Percentiles rank a stretch among this genome's conserved stretches.
Conservation (phyloP, 805 yeast genomes). For the Debaryomyces maramus region DNA sequence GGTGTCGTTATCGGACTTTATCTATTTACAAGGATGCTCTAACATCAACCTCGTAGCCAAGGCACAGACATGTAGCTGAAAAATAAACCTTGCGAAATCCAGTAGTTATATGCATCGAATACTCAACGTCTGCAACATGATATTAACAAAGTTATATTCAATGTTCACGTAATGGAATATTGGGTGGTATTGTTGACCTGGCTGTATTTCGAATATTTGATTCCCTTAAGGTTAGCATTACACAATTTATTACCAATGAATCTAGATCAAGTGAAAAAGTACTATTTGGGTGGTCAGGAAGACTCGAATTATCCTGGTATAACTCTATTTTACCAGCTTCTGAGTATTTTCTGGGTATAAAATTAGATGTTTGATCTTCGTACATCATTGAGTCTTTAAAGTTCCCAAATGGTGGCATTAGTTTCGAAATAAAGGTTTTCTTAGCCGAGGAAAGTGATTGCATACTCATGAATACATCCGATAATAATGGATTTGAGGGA, state of each 20-base stretch:
- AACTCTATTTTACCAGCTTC: slow-evolving; percentile 36
- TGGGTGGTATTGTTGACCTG: background rate
- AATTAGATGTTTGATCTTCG: slow-evolving; percentile 13
- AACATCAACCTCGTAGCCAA: no score
- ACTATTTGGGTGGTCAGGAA: slow-evolving; percentile 15
- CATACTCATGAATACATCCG: slow-evolving; percentile 12
- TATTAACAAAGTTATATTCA: no score
- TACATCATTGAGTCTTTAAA: slow-evolving; percentile 31
- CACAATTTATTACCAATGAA: slow-evolving; percentile 30
- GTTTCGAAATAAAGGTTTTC: slow-evolving; percentile 21
- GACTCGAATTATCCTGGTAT: slow-evolving; percentile 29
- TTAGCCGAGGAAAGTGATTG: background rate
- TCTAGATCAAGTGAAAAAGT: slow-evolving; percentile 35
- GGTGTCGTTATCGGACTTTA: no score
- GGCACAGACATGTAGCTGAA: no score
- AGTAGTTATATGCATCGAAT: no score
- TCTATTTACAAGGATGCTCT: no score
- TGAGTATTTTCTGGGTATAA: slow-evolving; percentile 35
- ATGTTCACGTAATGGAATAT: background rate
- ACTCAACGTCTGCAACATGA: no score
- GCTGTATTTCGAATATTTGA: slow-evolving; percentile 21
- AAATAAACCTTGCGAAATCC: no score
- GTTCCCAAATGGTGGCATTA: slow-evolving; percentile 41
- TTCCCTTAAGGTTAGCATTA: slow-evolving; percentile 34
- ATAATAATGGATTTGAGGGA: slow-evolving; percentile 22